phyloP scores from a whole-genome alignment of 2,329 filamentous ascomycete species.

The Akanthomyces muscarius region DNA sequence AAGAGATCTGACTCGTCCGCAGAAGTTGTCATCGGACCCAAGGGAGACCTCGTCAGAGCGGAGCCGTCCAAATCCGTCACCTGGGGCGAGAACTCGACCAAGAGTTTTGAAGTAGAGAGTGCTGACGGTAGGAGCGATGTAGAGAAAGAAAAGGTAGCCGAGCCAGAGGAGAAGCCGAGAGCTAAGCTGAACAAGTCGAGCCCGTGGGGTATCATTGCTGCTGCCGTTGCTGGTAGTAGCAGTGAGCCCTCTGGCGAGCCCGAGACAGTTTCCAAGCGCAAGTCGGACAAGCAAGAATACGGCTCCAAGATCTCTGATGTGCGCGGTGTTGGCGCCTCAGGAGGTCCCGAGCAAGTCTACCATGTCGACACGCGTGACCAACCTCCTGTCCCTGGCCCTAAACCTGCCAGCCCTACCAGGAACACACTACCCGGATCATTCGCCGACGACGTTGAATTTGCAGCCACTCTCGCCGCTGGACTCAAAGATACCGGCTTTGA shows the following conservation, averaged over 20 bases:
- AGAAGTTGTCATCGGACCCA: conserved; percentile 37
- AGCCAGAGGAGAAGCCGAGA: conserved; percentile 30
- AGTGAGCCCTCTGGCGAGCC: conserved; percentile 35
- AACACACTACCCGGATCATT: conserved; percentile 62
- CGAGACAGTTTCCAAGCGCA: conserved; percentile 22
- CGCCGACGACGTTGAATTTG: conserved; percentile 64
- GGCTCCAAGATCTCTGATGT: conserved; percentile 16
- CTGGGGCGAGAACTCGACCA: conserved; percentile 62
- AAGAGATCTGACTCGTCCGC: conserved; percentile 25
- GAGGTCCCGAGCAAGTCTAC: conserved; percentile 24
- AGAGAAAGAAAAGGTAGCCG: conserved; percentile 28
- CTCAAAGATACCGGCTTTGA: conserved; percentile 67
- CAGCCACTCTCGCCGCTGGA: conserved; percentile 64
- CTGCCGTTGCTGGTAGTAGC: conserved; percentile 43
- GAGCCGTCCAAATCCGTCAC: conserved; percentile 52
- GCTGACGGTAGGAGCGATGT: conserved; percentile 41
- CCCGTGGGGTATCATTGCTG: conserved; percentile 51
- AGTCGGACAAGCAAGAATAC: conserved; percentile 20
- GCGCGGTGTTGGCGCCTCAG: conserved; percentile 22
- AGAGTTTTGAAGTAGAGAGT: conserved; percentile 59
- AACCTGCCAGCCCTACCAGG: conserved; percentile 45
- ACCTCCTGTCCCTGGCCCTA: conserved; percentile 54
- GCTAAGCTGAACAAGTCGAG: conserved; percentile 37
- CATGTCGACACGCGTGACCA: conserved; percentile 39
- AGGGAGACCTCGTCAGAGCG: conserved; percentile 40